Evolutionary conservation across 1,284 basidiomycete species (phyloP).

Genomic region (Heterobasidion occidentale): DNA sequence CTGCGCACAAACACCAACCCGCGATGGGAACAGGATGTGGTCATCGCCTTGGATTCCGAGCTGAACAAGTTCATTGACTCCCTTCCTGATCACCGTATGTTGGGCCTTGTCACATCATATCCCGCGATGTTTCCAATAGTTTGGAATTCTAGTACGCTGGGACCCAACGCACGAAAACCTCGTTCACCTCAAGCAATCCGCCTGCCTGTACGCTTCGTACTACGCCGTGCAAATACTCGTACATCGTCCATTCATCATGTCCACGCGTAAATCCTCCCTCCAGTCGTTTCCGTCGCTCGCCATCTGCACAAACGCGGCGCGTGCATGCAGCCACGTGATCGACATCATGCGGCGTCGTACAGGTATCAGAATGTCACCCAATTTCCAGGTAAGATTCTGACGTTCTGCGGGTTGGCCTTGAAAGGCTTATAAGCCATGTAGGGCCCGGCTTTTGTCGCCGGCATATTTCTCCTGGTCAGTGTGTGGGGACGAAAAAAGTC

Average conservation of each 20-base stretch:
- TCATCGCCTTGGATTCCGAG: slow-evolving; percentile 38
- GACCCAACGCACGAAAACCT: slow-evolving; percentile 37
- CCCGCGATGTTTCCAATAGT: background rate
- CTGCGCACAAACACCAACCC: slow-evolving; percentile 27
- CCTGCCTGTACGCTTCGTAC: slow-evolving; percentile 43
- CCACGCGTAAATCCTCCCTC: slow-evolving; percentile 30
- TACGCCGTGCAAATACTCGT: slow-evolving; percentile 49
- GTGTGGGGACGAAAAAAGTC: slow-evolving; percentile 66
- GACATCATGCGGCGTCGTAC: slow-evolving; percentile 28
- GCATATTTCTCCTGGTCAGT: slow-evolving; percentile 62
- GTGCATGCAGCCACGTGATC: slow-evolving; percentile 46
- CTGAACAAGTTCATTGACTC: slow-evolving; percentile 42
- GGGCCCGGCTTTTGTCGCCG: slow-evolving; percentile 51
- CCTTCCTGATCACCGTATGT: slow-evolving; percentile 33
- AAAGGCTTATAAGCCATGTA: slow-evolving; percentile 6
- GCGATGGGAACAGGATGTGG: slow-evolving; percentile 32
- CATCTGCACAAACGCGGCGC: slow-evolving; percentile 55
- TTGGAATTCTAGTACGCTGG: slow-evolving; percentile 35
- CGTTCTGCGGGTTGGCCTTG: background rate
- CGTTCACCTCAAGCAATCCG: slow-evolving; percentile 44
- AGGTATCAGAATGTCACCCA: slow-evolving; percentile 14
- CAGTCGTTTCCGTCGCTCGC: slow-evolving; percentile 46
- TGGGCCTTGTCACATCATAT: background rate
- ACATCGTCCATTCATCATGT: slow-evolving; percentile 56
- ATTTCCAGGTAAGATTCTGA: slow-evolving; percentile 16